These are phyloP conservation scores for Melanomma pulvis-pyrius DNA, from an alignment of 495 filamentous ascomycete species.

Conservation along the genomic window DNA sequence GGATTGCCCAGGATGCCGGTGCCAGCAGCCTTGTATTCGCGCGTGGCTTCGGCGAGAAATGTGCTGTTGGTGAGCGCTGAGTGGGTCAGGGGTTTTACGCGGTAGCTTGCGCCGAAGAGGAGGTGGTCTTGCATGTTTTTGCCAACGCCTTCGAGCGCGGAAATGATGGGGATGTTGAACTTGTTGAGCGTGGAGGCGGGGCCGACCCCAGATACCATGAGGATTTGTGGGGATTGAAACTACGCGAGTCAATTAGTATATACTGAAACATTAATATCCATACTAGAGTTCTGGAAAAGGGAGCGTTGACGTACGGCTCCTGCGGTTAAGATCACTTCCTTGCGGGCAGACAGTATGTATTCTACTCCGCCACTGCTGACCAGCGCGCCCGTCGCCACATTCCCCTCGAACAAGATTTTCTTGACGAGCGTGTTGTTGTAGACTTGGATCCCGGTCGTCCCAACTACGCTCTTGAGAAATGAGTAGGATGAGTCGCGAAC, in stretches of 20 bases:
- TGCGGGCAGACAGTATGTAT: not conserved
- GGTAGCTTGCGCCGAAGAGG: not conserved
- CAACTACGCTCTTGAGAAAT: too few species aligned
- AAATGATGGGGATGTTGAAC: constrained; percentile 55
- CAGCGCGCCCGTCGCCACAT: not conserved
- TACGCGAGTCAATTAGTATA: too few species aligned
- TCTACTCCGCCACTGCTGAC: not conserved
- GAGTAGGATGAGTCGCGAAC: not conserved
- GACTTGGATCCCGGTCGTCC: too few species aligned
- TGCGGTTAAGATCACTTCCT: not conserved
- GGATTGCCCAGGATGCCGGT: not conserved
- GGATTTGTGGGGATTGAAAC: constrained; percentile 65
- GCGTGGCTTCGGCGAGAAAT: too few species aligned
- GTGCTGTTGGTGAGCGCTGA: too few species aligned
- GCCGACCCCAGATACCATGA: constrained; percentile 67
- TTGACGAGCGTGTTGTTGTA: constrained; percentile 49
- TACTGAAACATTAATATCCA: too few species aligned
- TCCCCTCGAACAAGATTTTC: not conserved
- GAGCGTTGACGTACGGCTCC: too few species aligned
- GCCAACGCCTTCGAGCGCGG: constrained; percentile 63
- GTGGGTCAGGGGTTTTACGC: not conserved
- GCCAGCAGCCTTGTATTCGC: not conserved
- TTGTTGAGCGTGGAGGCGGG: constrained; percentile 51
- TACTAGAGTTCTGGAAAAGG: too few species aligned
- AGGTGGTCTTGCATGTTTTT: constrained; percentile 64